Percentiles rank a stretch among this genome's conserved stretches.
These are phyloP conservation scores for Paecilomyces variotii DNA, from an alignment of 2,329 filamentous ascomycete species.

Conservation along the genomic window DNA sequence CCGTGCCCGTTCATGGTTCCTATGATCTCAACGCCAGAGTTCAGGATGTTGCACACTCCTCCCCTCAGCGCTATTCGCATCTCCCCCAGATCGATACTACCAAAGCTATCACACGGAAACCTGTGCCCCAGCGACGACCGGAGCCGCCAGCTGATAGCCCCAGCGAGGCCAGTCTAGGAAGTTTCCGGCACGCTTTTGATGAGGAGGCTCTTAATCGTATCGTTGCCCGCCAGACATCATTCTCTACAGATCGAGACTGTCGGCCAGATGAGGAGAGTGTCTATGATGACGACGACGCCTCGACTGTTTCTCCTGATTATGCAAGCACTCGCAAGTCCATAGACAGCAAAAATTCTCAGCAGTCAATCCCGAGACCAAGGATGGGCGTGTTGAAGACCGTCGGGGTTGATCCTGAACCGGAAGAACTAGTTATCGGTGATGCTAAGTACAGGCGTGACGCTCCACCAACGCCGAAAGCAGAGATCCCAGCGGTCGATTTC, in stretches of 20 bases:
- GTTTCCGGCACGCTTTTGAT: conserved; percentile 36
- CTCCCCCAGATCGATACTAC: conserved; percentile 29
- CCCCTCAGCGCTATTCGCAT: conserved; percentile 1
- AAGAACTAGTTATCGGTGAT: conserved; percentile 40
- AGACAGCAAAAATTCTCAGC: conserved; percentile 32
- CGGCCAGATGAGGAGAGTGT: conserved; percentile 30
- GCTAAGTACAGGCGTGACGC: conserved; percentile 34
- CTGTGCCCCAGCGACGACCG: conserved; percentile 36
- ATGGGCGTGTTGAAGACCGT: conserved; percentile 75
- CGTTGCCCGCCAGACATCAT: conserved; percentile 19
- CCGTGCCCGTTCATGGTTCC: conserved; percentile 5
- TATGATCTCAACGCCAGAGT: neutral
- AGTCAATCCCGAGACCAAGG: conserved; percentile 51
- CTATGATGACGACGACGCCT: conserved; percentile 50
- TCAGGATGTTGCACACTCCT: neutral
- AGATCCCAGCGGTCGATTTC: conserved; percentile 73
- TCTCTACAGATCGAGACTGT: conserved; percentile 18
- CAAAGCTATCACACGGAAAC: conserved; percentile 45
- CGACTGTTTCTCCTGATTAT: conserved; percentile 65
- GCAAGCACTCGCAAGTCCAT: conserved; percentile 59
- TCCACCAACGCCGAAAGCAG: conserved; percentile 33
- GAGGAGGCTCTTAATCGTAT: conserved; percentile 46
- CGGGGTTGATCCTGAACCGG: conserved; percentile 45
- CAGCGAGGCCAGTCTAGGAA: conserved; percentile 32
- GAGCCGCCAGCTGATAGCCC: neutral